These are phyloP conservation scores for Lactarius vividus DNA, from an alignment of 768 basidiomycete species.

Conservation along the genomic window DNA sequence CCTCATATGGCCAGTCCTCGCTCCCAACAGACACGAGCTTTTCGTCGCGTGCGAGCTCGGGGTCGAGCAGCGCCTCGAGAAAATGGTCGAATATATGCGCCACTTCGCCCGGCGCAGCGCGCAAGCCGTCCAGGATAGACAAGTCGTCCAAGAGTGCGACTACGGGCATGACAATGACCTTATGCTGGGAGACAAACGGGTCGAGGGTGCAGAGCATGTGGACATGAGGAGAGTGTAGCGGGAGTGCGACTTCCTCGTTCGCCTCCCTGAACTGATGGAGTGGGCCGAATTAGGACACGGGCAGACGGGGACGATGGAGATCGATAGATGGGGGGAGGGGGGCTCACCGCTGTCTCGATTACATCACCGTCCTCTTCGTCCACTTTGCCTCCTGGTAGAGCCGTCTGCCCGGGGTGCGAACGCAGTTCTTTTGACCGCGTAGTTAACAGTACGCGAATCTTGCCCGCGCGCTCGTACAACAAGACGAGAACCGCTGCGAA, in stretches of 20 bases:
- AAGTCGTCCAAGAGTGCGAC: constrained; percentile 63
- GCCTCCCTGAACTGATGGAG: constrained; percentile 73
- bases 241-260: constrained; percentile 77
- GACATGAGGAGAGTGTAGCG: constrained; percentile 52
- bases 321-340: not conserved
- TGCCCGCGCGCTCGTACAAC: constrained; percentile 66
- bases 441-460: constrained; percentile 75
- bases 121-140: constrained; percentile 49
- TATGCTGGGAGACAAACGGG: constrained; percentile 65
- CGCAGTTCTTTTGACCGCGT: constrained; percentile 77
- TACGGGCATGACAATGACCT: constrained; percentile 75
- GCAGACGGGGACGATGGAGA: not conserved
- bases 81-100: constrained; percentile 79
- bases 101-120: constrained; percentile 65
- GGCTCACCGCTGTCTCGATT: constrained; percentile 71
- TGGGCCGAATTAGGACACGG: not conserved
- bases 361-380: constrained; percentile 64
- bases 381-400: constrained; percentile 77
- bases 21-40: constrained; percentile 54
- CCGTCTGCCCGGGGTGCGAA: constrained; percentile 78
- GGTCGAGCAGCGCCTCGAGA: constrained; percentile 68
- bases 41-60: constrained; percentile 45
- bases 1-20: constrained; percentile 79
- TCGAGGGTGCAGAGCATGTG: constrained; percentile 59
- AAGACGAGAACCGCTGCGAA: constrained; percentile 79